These are phyloP conservation scores for Lichenothelia convexa DNA, from an alignment of 495 filamentous ascomycete genomes.

Conservation along the genomic window DNA sequence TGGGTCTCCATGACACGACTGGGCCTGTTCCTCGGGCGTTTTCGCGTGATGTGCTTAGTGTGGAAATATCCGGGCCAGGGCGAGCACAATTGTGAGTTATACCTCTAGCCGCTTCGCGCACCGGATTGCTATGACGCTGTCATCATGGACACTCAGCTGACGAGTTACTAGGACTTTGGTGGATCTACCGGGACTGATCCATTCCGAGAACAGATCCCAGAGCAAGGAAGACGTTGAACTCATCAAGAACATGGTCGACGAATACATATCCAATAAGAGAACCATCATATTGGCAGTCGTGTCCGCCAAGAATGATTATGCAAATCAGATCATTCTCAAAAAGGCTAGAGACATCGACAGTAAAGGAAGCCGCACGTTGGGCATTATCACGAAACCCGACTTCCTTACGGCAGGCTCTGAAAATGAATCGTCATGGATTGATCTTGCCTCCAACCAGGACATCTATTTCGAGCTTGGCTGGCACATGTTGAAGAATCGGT, in stretches of 20 bases:
- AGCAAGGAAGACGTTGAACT: constrained; percentile 9
- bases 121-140: too few relatives aligned
- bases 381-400: constrained; percentile 23
- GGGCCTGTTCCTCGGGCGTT: constrained; percentile 4
- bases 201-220: constrained; percentile 5
- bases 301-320: constrained; percentile 14
- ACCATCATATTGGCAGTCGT: constrained; percentile 18
- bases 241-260: constrained; percentile 9
- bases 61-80: constrained; percentile 6
- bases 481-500: constrained; percentile 17
- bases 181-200: constrained; percentile 14
- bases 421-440: constrained; percentile 10
- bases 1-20: not conserved
- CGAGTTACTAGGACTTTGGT: too few relatives aligned
- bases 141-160: too few relatives aligned
- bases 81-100: constrained; percentile 6
- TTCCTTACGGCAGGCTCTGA: constrained; percentile 10
- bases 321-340: constrained; percentile 12
- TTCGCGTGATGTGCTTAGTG: constrained; percentile 4
- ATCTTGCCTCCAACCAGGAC: constrained; percentile 12
- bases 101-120: too few relatives aligned
- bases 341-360: constrained; percentile 11
- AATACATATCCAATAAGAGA: constrained; percentile 11
- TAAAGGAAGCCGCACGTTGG: constrained; percentile 12
- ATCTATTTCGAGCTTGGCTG: constrained; percentile 14